Evolutionary conservation across 2,329 filamentous ascomycete genomes (phyloP).

Genomic region (Pseudocercospora ulei): DNA sequence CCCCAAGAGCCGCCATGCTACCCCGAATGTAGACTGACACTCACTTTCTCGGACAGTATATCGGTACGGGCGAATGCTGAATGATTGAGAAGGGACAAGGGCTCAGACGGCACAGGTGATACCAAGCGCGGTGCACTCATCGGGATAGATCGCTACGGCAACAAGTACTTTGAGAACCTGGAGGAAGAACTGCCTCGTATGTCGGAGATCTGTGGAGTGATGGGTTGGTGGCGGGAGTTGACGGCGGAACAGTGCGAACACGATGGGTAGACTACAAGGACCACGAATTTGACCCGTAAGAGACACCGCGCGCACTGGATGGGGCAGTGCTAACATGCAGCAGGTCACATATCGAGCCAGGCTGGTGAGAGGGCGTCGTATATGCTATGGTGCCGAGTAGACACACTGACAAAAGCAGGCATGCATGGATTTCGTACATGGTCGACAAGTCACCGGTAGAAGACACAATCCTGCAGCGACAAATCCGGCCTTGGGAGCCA

Average conservation of each 20-base stretch:
- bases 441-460: conserved; percentile 74
- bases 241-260: conserved; percentile 59
- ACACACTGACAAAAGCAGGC: conserved; percentile 44
- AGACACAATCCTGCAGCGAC: conserved; percentile 61
- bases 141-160: conserved; percentile 79
- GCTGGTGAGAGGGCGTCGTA: conserved; percentile 54
- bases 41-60: conserved; percentile 28
- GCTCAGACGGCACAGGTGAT: conserved; percentile 57
- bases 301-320: neutral
- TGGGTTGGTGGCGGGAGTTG: conserved; percentile 4
- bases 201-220: conserved; percentile 44
- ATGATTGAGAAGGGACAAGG: neutral
- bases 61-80: conserved; percentile 28
- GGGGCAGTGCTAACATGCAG: conserved; percentile 35
- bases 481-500: conserved; percentile 65
- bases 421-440: conserved; percentile 92
- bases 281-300: conserved; percentile 69
- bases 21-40: conserved; percentile 17
- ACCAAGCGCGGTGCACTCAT: conserved; percentile 87
- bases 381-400: neutral
- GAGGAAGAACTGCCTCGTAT: conserved; percentile 79
- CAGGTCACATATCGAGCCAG: conserved; percentile 77
- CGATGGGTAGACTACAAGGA: conserved; percentile 97
- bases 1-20: conserved; percentile 9
- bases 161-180: conserved; percentile 95